Evolutionary conservation across 768 basidiomycete species (phyloP).

Genomic region (Lactarius hatsudake): DNA sequence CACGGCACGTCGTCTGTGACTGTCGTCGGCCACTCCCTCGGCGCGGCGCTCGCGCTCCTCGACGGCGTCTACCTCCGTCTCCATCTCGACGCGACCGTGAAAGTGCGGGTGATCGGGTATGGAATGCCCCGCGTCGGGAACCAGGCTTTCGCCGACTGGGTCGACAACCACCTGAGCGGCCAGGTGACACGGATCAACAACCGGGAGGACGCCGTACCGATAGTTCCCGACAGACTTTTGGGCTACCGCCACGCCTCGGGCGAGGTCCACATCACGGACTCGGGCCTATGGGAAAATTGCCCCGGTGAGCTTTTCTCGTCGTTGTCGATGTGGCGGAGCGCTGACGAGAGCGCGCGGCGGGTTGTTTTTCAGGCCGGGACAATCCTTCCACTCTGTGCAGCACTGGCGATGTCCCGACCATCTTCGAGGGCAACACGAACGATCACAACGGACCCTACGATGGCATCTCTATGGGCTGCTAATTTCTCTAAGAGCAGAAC

Average conservation of each 20-base stretch:
- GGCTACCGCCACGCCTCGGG: slow-evolving; percentile 44
- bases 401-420: slow-evolving; percentile 49
- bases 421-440: slow-evolving; percentile 40
- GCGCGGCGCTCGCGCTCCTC: slow-evolving; percentile 7
- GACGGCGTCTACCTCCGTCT: not conserved
- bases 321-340: not conserved
- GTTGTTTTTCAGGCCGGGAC: slow-evolving; percentile 49
- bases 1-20: not conserved
- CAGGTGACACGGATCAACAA: slow-evolving; percentile 56
- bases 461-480: not conserved
- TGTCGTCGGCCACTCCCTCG: slow-evolving; percentile 5
- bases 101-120: not conserved
- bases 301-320: not conserved
- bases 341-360: not conserved
- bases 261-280: slow-evolving; percentile 42
- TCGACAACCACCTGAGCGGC: slow-evolving; percentile 40
- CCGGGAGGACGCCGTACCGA: slow-evolving; percentile 41
- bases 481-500: too few species aligned
- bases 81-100: not conserved
- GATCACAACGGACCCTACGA: slow-evolving; percentile 25
- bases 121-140: slow-evolving; percentile 13
- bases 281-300: slow-evolving; percentile 43
- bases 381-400: slow-evolving; percentile 51
- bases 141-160: not conserved
- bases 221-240: slow-evolving; percentile 36